Base-by-base conservation (phyloP, 805 yeast species). In the Teunomyces panamensis region DNA sequence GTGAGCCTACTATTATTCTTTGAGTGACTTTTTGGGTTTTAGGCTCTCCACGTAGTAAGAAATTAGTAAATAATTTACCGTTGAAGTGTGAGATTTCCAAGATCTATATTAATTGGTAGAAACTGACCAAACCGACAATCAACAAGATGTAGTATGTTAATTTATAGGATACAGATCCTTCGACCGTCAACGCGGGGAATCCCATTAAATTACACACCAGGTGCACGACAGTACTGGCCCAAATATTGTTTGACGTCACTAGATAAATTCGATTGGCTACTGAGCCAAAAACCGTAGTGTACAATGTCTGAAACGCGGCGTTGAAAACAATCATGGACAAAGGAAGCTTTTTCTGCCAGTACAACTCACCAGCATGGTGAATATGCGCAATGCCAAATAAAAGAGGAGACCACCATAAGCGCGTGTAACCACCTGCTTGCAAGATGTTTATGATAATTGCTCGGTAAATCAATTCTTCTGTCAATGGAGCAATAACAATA, bases 351-450 rank as follows among this genome's bases (percentile, higher is more conserved):
- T 57, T 63, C 46, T 47, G 50, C 34, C 51, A 51, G 50, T 71
- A 71, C 39, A 77, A 53, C 46, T 79, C 83, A 52, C 48, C 71
- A 2, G 80, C 89, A 60, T 89, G 96, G 59, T 89, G 92, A 17
- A 85, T 43, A 64, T 89, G 96, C 0, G 95, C 94, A 24, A 85
- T 56, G 1, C 91, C 90, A 68, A 89, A 89, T 47, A 81, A 72
- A 6, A 81, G 56, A 1, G 96, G 94, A 1, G 87, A 75, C 52
- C 50, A 47, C 30, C 26, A 13, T 7, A 42, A 39, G 29, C 8
- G 24, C 9, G 17, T 29, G 29, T 16, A 13, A 9, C 30, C 30
- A 0, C 37, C 33, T 1, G 48, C 20, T 14, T 48, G 35, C 46
- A 54, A 62, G 56, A 48, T 64, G 47, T 41, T 66, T 53, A 48